Conservation (phyloP, 306 rosid species). For the Leucaena leucocephala region DNA sequence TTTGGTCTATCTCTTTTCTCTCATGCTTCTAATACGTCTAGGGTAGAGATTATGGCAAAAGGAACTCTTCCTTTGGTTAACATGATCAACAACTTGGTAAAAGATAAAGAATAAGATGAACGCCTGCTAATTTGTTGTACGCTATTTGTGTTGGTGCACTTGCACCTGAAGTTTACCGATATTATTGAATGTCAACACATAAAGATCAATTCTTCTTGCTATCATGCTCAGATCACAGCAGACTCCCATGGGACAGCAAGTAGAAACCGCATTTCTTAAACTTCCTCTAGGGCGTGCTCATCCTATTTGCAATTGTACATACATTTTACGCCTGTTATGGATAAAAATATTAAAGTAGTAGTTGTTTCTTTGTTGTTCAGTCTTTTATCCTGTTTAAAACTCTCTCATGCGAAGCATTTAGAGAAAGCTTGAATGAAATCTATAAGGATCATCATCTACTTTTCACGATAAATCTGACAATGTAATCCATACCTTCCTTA, state of each 20-base stretch:
- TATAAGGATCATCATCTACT: background rate
- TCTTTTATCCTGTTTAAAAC: conserved; percentile 9
- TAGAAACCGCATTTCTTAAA: background rate
- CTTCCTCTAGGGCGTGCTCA: background rate
- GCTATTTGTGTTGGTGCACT: conserved; percentile 44
- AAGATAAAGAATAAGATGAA: conserved; percentile 68
- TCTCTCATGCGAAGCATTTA: conserved; percentile 25
- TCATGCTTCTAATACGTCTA: conserved; percentile 84
- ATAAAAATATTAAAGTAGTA: background rate
- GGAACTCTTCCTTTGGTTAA: conserved; percentile 93
- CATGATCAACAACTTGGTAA: conserved; percentile 87
- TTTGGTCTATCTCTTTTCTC: conserved; percentile 91
- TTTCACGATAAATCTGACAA: background rate
- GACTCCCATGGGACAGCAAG: conserved; percentile 8
- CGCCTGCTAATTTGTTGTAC: conserved; percentile 44
- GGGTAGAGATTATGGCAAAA: conserved; percentile 92
- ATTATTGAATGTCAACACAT: conserved; percentile 34
- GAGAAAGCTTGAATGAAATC: conserved; percentile 10
- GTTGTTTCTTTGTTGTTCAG: background rate
- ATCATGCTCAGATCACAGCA: conserved; percentile 25
- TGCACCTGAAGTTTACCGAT: conserved; percentile 40
- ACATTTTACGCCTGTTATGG: conserved; percentile 20
- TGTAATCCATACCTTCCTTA: background rate
- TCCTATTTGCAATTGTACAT: conserved; percentile 33
- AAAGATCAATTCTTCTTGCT: conserved; percentile 23